These are phyloP conservation scores for Salmacisia buchloeana DNA, from an alignment of 1,284 basidiomycete species.

Conservation along the genomic window DNA sequence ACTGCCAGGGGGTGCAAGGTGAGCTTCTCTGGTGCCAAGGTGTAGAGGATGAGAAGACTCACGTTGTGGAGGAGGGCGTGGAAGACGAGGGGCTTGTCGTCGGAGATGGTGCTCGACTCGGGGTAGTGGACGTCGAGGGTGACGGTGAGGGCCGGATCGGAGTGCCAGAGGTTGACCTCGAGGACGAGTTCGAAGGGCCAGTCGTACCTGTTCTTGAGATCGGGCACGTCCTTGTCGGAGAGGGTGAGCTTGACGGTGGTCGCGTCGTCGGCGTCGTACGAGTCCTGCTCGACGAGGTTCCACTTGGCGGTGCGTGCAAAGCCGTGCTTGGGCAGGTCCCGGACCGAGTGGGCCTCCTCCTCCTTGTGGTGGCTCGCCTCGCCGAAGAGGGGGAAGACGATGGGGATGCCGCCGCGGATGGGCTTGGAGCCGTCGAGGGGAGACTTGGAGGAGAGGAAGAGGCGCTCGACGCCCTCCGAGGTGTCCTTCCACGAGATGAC, in stretches of 20 bases:
- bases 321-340: constrained; percentile 32
- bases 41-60: constrained; percentile 44
- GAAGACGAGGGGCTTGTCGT: constrained; percentile 41
- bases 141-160: constrained; percentile 32
- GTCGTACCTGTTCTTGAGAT: constrained; percentile 8
- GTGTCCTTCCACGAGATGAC: constrained; percentile 38
- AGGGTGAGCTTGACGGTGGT: constrained; percentile 27
- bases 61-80: constrained; percentile 52
- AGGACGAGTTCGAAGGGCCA: constrained; percentile 13
- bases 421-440: constrained; percentile 30
- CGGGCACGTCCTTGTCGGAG: constrained; percentile 20
- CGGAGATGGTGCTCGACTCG: constrained; percentile 6
- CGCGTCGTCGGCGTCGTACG: constrained; percentile 20
- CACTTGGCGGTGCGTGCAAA: constrained; percentile 33
- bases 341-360: constrained; percentile 20
- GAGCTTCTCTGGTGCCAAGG: too few species aligned
- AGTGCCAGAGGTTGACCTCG: constrained; percentile 12
- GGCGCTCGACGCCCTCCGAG: constrained; percentile 27
- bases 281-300: constrained; percentile 15
- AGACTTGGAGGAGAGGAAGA: constrained; percentile 34
- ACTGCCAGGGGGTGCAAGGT: too few species aligned
- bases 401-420: constrained; percentile 39
- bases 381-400: constrained; percentile 44
- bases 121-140: constrained; percentile 41
- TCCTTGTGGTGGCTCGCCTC: constrained; percentile 27